Evolutionary conservation across 768 basidiomycete species (phyloP).

Genomic region (Daedaleopsis nitida): DNA sequence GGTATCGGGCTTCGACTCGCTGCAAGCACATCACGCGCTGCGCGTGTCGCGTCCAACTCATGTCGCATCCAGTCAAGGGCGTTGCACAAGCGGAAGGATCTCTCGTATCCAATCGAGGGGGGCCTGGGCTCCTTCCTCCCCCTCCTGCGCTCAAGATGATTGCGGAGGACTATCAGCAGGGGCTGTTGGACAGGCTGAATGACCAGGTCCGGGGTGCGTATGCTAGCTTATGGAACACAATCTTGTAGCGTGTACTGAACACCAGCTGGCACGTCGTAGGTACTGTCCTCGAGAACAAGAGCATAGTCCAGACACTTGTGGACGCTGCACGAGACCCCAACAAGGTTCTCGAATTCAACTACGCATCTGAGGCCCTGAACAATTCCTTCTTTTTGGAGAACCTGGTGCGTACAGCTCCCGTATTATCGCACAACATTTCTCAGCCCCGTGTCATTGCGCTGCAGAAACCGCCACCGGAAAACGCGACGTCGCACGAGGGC

Average conservation of each 20-base stretch:
- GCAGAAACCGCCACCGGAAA: constrained; percentile 43
- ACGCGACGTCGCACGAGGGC: constrained; percentile 35
- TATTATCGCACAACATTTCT: constrained; percentile 17
- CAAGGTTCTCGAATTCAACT: constrained; percentile 78
- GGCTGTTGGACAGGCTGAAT: constrained; percentile 76
- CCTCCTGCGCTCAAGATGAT: constrained; percentile 70
- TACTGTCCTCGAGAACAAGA: constrained; percentile 48
- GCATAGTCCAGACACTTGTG: constrained; percentile 73
- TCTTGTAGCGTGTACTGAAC: not conserved
- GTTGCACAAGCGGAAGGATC: constrained; percentile 52
- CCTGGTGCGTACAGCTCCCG: constrained; percentile 61
- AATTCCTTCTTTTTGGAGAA: constrained; percentile 92
- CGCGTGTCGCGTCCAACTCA: constrained; percentile 19
- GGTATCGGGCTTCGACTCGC: constrained; percentile 19
- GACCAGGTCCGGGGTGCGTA: constrained; percentile 67
- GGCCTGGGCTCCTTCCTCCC: constrained; percentile 80
- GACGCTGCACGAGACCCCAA: constrained; percentile 59
- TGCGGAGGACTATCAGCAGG: constrained; percentile 84
- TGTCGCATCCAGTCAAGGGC: constrained; percentile 30
- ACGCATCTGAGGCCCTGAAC: constrained; percentile 90
- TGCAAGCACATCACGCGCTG: constrained; percentile 14
- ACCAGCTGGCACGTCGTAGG: constrained; percentile 12
- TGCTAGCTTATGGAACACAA: not conserved
- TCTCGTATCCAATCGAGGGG: constrained; percentile 67
- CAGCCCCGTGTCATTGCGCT: not conserved